Evolutionary conservation across 106 monocot genomes (phyloP), one percentile per base, ranked within the genome.

Genomic region (Apostasia shenzhenica): DNA sequence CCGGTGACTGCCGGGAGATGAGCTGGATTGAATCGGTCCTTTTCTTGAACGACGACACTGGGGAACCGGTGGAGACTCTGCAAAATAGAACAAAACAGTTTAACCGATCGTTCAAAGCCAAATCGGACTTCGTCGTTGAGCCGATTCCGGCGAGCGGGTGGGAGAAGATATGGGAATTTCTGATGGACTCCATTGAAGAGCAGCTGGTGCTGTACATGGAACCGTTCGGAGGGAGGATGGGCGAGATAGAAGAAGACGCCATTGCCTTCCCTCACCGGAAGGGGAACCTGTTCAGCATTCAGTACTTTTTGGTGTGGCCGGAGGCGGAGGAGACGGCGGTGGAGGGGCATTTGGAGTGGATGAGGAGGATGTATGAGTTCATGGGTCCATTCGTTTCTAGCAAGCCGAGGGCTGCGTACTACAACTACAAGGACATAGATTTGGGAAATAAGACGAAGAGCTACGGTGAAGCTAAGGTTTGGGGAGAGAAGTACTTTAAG

Each of bases 1-100:
- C 64, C 1, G 10, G 40, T 9, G 77, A 77, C 47, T 71, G 70
- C 63, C 57, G 5, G 4, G 77, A 77, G 40, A 71, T 71, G 77
- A 77, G 38, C 55, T 71, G 65, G 63, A 0, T 65, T 0, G 47
- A 77, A 42, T 60, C 69, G 1, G 9, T 49, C 45, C 56, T 52
- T 14, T 65, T 67, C 53, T 59, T 69, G 12, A 13, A 57, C 14
- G 45, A 51, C 8, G 61, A 8, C 12, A 2, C 10, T 1, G 60
- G 37, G 38, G 8, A 72, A 50, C 55, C 66, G 8, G 0, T 67
- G 8, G 57, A 72, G 37, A 14, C 13, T 0, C 53, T 78, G n/a
- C 40, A 73, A 0, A 10, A 68, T 11, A 59, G 78, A 8, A 42
- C 7, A 3, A 26, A 43, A 2, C 1, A 47, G 4, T 49, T 13